phyloP scores from a whole-genome alignment of 176 grass and related monocot species.

The Oryza glumipatula region DNA sequence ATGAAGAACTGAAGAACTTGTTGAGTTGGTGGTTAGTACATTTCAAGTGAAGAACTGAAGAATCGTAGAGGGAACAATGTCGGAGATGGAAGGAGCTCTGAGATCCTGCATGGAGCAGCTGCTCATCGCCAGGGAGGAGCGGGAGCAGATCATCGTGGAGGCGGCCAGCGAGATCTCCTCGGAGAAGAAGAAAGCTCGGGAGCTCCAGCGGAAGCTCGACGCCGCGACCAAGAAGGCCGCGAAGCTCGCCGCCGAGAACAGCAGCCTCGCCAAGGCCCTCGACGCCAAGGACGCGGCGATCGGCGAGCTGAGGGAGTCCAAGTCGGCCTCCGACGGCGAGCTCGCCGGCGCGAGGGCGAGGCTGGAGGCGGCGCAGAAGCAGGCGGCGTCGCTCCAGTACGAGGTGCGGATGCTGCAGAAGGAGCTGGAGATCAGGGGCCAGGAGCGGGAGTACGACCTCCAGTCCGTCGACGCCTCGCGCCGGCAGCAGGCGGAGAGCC shows the following conservation, averaged over 20 bases:
- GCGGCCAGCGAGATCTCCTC: conserved; percentile 62
- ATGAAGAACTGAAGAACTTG: background rate
- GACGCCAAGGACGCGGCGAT: conserved; percentile 65
- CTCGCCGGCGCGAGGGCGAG: conserved; percentile 49
- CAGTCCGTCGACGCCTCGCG: conserved; percentile 69
- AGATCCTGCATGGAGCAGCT: conserved; percentile 68
- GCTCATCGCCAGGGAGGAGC: conserved; percentile 58
- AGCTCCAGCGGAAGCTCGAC: conserved; percentile 54
- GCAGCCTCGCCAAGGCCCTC: conserved; percentile 45
- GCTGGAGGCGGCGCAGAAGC: conserved; percentile 69
- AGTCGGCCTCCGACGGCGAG: conserved; percentile 39
- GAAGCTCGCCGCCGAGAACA: conserved; percentile 60
- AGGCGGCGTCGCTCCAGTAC: conserved; percentile 62
- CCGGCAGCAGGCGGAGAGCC: conserved; percentile 63
- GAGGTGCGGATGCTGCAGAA: conserved; percentile 84
- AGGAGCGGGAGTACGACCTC: conserved; percentile 73
- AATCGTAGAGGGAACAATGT: conserved; percentile 36
- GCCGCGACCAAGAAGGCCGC: conserved; percentile 57
- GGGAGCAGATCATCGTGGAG: conserved; percentile 63
- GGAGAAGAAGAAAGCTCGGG: conserved; percentile 48
- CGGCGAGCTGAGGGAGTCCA: conserved; percentile 51
- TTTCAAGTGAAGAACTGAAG: conserved; percentile 30
- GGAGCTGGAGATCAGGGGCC: conserved; percentile 73
- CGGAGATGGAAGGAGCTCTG: conserved; percentile 54
- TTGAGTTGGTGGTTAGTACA: background rate